Evolutionary conservation across 176 grass and related monocot genomes (phyloP), one percentile per base, ranked within the genome.

Genomic region (Paspalum notatum): DNA sequence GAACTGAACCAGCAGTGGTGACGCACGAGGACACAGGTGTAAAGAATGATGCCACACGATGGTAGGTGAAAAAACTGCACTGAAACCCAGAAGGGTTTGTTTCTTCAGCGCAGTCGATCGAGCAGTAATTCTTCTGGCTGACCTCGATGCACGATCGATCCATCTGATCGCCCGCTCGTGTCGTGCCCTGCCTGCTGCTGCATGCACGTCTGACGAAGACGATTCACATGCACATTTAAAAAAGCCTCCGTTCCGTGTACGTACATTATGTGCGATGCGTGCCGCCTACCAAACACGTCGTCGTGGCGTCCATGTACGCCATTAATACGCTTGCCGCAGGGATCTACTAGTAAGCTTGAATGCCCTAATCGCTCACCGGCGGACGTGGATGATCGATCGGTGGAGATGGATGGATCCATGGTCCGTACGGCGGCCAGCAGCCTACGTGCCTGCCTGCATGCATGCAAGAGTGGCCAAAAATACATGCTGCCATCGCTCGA

Each of bases 231-330:
- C 32, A 32, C 15, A 42, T 74, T 57, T 37, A 16, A 57, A 42
- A 56, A 22, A 21, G 27, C 11, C 20, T n/a, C n/a, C n/a, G n/a
- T n/a, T n/a, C n/a, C n/a, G n/a, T n/a, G n/a, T n/a, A n/a, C n/a
- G n/a, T n/a, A n/a, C n/a, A n/a, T n/a, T n/a, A n/a, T n/a, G n/a
- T n/a, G n/a, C n/a, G n/a, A n/a, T n/a, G n/a, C n/a, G n/a, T n/a
- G n/a, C n/a, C n/a, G 25, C 37, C 46, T 1, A 13, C 38, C 76
- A 76, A 59, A 77, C 73, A 84, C 13, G 64, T n/a, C 82, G 48
- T 55, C 63, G 43, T 77, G 82, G 82, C 73, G 20, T 18, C 82
- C 82, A 84, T 84, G n/a, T 17, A 41, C 43, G 56, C 55, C 80
- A 82, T 77, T 59, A 39, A 76, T 68, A 21, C 16, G 32, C 32